Base-by-base conservation (phyloP, 371 early-diverging fungal genomes). In the Fennellomyces sp. region DNA sequence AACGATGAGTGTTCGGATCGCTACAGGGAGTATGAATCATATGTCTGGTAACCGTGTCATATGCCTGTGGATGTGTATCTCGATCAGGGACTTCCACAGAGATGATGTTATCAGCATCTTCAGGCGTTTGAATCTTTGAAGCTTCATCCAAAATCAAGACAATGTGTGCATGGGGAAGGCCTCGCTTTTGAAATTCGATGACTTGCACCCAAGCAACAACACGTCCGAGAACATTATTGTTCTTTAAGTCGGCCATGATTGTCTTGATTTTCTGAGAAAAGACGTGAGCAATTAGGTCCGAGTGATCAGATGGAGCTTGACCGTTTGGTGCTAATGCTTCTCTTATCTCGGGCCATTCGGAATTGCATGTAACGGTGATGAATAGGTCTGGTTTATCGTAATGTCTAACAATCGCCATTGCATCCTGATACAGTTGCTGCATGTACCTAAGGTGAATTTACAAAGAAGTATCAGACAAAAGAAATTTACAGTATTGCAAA, bases 311-410 rank as follows among this genome's bases (percentile, higher is more conserved):
- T n/a, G n/a, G n/a, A n/a, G n/a, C n/a, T n/a, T n/a, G n/a, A n/a
- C n/a, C n/a, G n/a, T n/a, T n/a, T n/a, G n/a, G n/a, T n/a, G n/a
- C n/a, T n/a, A 76, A 56, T 3, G 61, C 65, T 13, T 36, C 35
- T 5, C 12, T 15, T 5, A 77, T 69, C 27, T 74, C 70, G 2
- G 65, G 68, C 74, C 77, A 76, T 4, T 21, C 50, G 0, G 75
- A 70, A 26, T 73, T 73, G 48, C 71, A 75, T 5, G 65, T 79
- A 13, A 79, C 66, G 0, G 75, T 75, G 3, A 79, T 58, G 45
- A 79, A 79, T 0, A 67, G 47, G 45, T 75, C 72, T 0, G 71
- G 72, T 48, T 72, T 74, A 0, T 75, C 69, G 38, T 61, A 65
- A 0, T 30, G 2, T 2, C 64, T 35, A 0, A 72, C 62, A n/a